Evolutionary conservation across 1,284 basidiomycete species (phyloP).

Genomic region (Thelephora terrestris): DNA sequence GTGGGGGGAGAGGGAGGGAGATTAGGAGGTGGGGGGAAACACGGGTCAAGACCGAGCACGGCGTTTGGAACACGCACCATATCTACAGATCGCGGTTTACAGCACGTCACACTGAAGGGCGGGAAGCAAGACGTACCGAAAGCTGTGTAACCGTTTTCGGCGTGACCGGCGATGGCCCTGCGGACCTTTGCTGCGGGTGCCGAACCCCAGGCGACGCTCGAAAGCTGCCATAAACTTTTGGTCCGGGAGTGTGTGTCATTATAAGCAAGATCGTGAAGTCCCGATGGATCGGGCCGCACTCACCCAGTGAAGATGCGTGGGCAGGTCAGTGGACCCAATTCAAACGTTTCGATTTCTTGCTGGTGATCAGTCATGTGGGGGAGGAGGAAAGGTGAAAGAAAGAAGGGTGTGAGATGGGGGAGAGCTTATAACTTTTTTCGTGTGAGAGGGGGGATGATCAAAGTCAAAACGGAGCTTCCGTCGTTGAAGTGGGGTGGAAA

Average conservation of each 20-base stretch:
- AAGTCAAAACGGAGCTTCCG: no score
- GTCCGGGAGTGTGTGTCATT: not conserved
- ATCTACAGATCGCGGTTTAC: constrained; percentile 18
- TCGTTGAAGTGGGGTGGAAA: no score
- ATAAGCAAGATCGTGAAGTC: not conserved
- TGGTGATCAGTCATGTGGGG: no score
- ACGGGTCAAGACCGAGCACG: no score
- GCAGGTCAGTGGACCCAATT: constrained; percentile 46
- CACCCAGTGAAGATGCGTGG: constrained; percentile 62
- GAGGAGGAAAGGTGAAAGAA: not conserved
- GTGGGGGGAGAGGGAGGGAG: not conserved
- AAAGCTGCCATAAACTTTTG: constrained; percentile 64
- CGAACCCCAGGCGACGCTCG: constrained; percentile 73
- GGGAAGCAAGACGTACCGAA: constrained; percentile 43
- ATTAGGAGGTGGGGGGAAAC: not conserved
- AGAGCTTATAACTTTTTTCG: not conserved
- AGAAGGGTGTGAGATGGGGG: not conserved
- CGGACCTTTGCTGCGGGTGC: constrained; percentile 57
- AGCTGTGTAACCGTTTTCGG: constrained; percentile 56
- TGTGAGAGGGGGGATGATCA: not conserved
- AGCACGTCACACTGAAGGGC: not conserved
- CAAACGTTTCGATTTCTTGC: constrained; percentile 35
- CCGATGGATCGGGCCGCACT: not conserved
- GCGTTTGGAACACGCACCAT: constrained; percentile 22
- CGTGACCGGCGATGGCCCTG: constrained; percentile 54